phyloP scores from a whole-genome alignment of 805 yeast species.

The Candida incommunis region DNA sequence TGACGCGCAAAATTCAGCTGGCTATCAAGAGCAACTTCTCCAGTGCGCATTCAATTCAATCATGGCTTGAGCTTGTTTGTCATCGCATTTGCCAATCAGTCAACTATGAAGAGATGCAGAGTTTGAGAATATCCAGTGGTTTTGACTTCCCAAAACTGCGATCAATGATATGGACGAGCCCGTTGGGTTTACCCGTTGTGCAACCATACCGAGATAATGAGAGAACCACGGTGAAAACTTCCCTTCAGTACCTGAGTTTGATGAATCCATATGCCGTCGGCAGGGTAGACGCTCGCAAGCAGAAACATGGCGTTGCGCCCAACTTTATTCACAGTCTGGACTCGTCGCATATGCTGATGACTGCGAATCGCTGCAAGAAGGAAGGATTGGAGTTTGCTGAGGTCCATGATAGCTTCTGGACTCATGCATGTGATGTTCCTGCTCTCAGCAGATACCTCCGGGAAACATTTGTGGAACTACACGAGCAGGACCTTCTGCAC shows the following conservation, averaged over 20 bases:
- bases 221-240: constrained; percentile 49
- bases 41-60: neutral
- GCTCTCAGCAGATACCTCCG: constrained; percentile 50
- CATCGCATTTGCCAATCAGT: neutral
- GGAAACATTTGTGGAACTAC: constrained; percentile 59
- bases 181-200: constrained; percentile 79
- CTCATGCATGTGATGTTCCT: constrained; percentile 69
- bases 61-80: neutral
- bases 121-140: neutral
- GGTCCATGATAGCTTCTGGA: constrained; percentile 92
- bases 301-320: constrained; percentile 77
- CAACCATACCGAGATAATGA: constrained; percentile 69
- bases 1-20: neutral
- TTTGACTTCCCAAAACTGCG: neutral
- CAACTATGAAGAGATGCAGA: neutral
- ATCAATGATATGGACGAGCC: constrained; percentile 62
- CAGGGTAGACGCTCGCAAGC: constrained; percentile 67
- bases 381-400: constrained; percentile 62
- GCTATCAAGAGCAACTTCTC: neutral
- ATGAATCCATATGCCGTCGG: constrained; percentile 66
- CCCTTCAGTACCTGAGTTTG: constrained; percentile 63
- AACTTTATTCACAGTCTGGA: constrained; percentile 81
- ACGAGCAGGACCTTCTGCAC: constrained; percentile 48
- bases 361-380: constrained; percentile 56
- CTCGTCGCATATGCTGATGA: constrained; percentile 82